Conservation (phyloP, 805 yeast species). For the Yamadazyma takamatsuzukensis region DNA sequence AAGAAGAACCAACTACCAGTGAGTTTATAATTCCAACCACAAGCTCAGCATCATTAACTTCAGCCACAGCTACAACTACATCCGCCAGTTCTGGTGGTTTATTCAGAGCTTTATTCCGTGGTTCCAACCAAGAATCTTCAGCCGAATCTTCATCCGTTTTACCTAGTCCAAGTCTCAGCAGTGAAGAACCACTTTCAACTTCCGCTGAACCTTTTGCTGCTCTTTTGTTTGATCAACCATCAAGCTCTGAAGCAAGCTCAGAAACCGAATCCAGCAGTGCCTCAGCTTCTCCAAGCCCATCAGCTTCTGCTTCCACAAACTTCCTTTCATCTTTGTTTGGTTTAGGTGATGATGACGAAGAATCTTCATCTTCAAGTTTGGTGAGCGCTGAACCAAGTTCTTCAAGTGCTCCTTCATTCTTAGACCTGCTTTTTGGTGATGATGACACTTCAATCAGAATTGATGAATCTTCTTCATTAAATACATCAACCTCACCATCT, state of each 20-base stretch:
- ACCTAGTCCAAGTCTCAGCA: slow-evolving; percentile 1
- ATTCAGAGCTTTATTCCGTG: slow-evolving; percentile 5
- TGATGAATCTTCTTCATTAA: not conserved
- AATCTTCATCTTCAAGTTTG: slow-evolving; percentile 1
- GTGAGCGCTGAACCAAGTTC: slow-evolving; percentile 4
- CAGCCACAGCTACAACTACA: slow-evolving; percentile 1
- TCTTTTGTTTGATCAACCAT: slow-evolving; percentile 1
- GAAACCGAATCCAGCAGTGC: not conserved
- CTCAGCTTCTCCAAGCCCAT: slow-evolving; percentile 1
- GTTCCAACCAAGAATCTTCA: slow-evolving; percentile 4
- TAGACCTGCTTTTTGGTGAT: slow-evolving; percentile 2
- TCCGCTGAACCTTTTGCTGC: slow-evolving; percentile 4
- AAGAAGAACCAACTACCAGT: too few relatives aligned
- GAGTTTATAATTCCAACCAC: too few relatives aligned
- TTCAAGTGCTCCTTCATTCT: slow-evolving; percentile 2
- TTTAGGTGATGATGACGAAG: slow-evolving; percentile 1
- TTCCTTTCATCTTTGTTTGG: slow-evolving; percentile 7
- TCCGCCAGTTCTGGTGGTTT: slow-evolving; percentile 1
- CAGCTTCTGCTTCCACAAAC: slow-evolving; percentile 1
- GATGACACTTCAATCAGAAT: too few relatives aligned
- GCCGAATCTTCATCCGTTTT: not conserved
- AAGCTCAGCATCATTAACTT: slow-evolving; percentile 1
- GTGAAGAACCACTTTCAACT: slow-evolving; percentile 7
- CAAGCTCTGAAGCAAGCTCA: not conserved
- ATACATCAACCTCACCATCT: not conserved